Conservation (phyloP, 2,329 filamentous ascomycete genomes). For the Pyricularia sp. region DNA sequence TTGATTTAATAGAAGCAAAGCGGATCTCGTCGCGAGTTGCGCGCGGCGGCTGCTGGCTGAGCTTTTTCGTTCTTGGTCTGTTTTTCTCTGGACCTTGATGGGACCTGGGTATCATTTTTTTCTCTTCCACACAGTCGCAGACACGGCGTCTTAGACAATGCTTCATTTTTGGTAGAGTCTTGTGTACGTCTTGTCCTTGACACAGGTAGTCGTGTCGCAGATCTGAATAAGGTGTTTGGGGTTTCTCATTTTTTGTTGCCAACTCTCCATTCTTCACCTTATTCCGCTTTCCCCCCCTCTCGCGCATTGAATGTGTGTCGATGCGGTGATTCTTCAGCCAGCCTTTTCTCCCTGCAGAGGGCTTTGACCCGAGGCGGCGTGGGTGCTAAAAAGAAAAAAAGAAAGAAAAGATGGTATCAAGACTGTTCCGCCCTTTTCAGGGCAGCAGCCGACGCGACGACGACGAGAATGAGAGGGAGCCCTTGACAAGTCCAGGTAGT, state of each 20-base stretch:
- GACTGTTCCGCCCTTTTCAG: conserved; percentile 21
- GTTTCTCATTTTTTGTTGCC: neutral
- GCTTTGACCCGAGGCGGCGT: neutral
- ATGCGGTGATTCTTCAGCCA: neutral
- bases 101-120: neutral
- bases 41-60: neutral
- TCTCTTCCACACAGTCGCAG: neutral
- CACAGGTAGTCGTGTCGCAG: neutral
- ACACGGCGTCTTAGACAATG: neutral
- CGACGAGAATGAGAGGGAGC: conserved; percentile 12
- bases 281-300: neutral
- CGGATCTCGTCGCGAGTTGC: neutral
- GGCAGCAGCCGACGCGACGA: conserved; percentile 14
- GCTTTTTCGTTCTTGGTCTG: neutral
- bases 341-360: neutral
- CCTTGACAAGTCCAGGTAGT: conserved; percentile 14
- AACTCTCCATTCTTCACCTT: neutral
- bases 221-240: neutral
- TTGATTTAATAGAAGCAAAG: neutral
- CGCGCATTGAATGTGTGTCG: neutral
- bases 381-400: conserved; percentile 11
- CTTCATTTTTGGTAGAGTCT: neutral
- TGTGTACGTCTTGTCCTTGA: neutral
- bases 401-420: conserved; percentile 24
- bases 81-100: neutral